Percentiles rank a stretch among this genome's conserved stretches.
Conservation (phyloP, 1,284 basidiomycete species). For the Melanopsichium pennsylvanicum region DNA sequence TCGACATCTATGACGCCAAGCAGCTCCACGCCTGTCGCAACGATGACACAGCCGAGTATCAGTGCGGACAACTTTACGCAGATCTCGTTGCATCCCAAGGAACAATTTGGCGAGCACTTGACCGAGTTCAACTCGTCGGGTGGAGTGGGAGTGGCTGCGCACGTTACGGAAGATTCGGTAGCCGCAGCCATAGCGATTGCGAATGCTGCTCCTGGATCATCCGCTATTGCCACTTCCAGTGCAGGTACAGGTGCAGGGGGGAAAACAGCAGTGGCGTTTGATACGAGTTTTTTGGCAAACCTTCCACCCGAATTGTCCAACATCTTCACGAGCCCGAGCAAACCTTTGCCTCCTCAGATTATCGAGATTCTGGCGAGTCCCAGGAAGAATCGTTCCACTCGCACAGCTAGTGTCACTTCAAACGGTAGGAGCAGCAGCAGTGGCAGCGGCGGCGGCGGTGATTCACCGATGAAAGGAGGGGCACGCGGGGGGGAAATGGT, state of each 20-base stretch:
- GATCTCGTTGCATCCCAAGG: constrained; percentile 54
- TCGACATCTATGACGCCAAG: constrained; percentile 9
- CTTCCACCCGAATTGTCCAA: constrained; percentile 24
- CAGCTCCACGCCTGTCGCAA: constrained; percentile 1
- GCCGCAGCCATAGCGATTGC: constrained; percentile 17
- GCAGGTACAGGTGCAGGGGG: neutral
- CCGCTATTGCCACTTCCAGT: too few species aligned
- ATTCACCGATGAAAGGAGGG: too few species aligned
- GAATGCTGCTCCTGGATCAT: too few species aligned
- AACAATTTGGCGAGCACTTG: constrained; percentile 48
- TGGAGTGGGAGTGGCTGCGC: constrained; percentile 53
- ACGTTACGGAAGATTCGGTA: constrained; percentile 19
- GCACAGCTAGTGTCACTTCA: too few species aligned
- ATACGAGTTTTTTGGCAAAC: constrained; percentile 15
- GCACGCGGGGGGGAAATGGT: constrained; percentile 12
- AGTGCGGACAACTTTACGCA: constrained; percentile 49
- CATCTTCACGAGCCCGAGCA: constrained; percentile 29
- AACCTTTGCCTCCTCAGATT: constrained; percentile 23
- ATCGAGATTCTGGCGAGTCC: constrained; percentile 31
- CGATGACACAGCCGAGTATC: constrained; percentile 3
- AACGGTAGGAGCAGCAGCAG: too few species aligned
- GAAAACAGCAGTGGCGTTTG: neutral
- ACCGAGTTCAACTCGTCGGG: constrained; percentile 48
- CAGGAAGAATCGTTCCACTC: constrained; percentile 2
- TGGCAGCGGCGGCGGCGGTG: constrained; percentile 1